These are phyloP conservation scores for Umbelopsis sp. DNA, from an alignment of 192 early-diverging fungal species.

Conservation along the genomic window DNA sequence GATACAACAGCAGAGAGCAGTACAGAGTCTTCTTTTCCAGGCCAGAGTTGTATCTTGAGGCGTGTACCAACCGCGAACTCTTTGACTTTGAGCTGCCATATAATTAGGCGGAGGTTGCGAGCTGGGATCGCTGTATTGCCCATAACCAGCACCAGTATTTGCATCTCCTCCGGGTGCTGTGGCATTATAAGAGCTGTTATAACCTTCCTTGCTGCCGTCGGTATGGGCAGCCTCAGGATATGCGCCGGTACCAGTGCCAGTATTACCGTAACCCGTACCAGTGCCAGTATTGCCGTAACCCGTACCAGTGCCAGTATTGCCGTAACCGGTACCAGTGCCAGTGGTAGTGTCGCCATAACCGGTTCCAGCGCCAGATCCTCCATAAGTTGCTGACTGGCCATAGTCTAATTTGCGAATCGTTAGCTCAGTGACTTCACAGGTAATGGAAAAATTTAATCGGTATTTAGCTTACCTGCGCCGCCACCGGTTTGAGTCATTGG, in stretches of 20 bases:
- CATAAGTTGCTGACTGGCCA: neutral
- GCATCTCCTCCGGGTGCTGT: neutral
- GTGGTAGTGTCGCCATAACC: neutral
- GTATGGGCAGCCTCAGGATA: constrained; percentile 11
- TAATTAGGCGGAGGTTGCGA: neutral
- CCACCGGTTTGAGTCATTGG: too few species aligned
- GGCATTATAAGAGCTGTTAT: neutral
- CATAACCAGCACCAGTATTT: neutral
- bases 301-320: too few species aligned
- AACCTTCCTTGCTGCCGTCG: neutral
- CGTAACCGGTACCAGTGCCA: neutral
- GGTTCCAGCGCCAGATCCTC: neutral
- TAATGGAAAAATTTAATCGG: too few species aligned
- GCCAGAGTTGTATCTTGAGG: neutral
- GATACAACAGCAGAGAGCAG: constrained; percentile 1
- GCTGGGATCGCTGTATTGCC: constrained; percentile 1
- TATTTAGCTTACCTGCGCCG: too few species aligned
- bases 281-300: too few species aligned
- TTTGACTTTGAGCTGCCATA: neutral
- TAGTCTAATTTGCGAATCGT: neutral
- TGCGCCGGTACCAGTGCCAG: neutral
- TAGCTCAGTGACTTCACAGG: too few species aligned
- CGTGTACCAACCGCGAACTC: neutral
- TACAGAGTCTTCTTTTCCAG: constrained; percentile 12
- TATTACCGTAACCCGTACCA: neutral